A percentile compares a stretch with the other conserved stretches of the same genome.
Evolutionary conservation across 116 monocot species (phyloP).

Genomic region (Cymodocea nodosa): DNA sequence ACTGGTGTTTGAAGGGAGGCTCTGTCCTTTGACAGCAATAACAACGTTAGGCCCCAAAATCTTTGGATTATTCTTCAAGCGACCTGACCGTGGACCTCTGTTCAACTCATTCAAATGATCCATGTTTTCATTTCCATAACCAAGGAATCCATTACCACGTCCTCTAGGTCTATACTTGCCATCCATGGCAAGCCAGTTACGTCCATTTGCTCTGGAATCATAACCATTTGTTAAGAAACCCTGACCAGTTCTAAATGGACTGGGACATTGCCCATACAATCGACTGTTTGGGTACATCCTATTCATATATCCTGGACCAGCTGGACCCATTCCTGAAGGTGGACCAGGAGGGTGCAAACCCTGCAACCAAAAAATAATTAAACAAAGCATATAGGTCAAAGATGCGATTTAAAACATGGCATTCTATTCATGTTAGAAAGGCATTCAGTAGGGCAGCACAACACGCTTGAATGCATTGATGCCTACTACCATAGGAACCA

Average conservation of each 20-base stretch:
- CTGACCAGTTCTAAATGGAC: constrained; percentile 20
- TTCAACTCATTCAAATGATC: constrained; percentile 70
- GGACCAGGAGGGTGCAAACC: constrained; percentile 24
- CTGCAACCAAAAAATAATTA: constrained; percentile 4
- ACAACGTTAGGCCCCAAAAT: constrained; percentile 18
- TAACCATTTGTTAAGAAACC: constrained; percentile 27
- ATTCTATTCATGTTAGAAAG: too few relatives aligned
- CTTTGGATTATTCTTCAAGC: constrained; percentile 29
- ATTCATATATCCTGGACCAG: constrained; percentile 14
- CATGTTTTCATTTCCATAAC: constrained; percentile 40
- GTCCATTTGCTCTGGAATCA: constrained; percentile 33
- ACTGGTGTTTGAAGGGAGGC: constrained; percentile 14
- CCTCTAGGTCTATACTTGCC: constrained; percentile 37
- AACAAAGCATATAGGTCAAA: neutral
- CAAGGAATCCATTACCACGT: constrained; percentile 44
- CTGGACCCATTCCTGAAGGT: constrained; percentile 13
- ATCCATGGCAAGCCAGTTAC: constrained; percentile 23
- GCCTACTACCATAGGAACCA: too few relatives aligned
- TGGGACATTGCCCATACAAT: constrained; percentile 39
- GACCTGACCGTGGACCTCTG: constrained; percentile 67
- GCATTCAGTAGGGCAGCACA: too few relatives aligned
- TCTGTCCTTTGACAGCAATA: constrained; percentile 36
- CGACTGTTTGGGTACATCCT: constrained; percentile 15
- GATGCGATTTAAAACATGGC: neutral
- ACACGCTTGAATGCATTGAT: too few relatives aligned